Percentiles rank a stretch among this genome's conserved stretches.
Evolutionary conservation across 2,329 filamentous ascomycete species (phyloP).

Genomic region (Ophiosphaerella narmari): DNA sequence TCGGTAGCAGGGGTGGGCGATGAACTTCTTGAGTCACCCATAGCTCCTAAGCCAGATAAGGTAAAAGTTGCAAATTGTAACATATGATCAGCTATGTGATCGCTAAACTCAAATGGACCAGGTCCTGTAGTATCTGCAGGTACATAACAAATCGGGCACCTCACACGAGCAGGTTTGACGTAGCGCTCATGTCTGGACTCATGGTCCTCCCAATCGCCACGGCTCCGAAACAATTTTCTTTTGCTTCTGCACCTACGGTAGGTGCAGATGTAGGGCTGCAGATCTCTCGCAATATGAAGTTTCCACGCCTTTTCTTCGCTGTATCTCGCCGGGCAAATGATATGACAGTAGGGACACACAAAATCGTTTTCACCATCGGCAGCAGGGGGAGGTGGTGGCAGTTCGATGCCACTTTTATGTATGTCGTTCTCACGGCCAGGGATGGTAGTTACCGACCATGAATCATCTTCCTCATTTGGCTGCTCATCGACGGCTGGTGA

Average conservation of each 20-base stretch:
- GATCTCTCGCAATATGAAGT: constrained; percentile 43
- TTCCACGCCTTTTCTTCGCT: constrained; percentile 40
- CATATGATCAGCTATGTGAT: constrained; percentile 45
- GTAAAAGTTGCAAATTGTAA: constrained; percentile 43
- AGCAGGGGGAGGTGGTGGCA: constrained; percentile 40
- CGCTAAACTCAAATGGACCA: constrained; percentile 34
- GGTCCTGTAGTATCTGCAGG: constrained; percentile 26
- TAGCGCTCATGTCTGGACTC: no score
- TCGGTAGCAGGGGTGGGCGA: constrained; percentile 9
- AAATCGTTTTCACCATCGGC: constrained; percentile 43
- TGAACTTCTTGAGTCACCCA: no score
- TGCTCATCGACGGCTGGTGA: constrained; percentile 34
- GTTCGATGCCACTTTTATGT: constrained; percentile 36
- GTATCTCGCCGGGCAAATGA: constrained; percentile 47
- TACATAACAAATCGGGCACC: constrained; percentile 40
- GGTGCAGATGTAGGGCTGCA: constrained; percentile 46
- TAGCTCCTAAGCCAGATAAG: constrained; percentile 21
- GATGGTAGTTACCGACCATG: constrained; percentile 43
- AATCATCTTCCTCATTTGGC: constrained; percentile 44
- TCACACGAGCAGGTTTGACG: no score
- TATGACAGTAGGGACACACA: constrained; percentile 46
- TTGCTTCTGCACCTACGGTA: constrained; percentile 35
- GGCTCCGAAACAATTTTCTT: constrained; percentile 42
- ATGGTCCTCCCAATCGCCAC: no score
- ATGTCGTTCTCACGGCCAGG: constrained; percentile 44